These are phyloP conservation scores for Myriosclerotinia curreyana DNA, from an alignment of 2,329 filamentous ascomycete species.

Conservation along the genomic window DNA sequence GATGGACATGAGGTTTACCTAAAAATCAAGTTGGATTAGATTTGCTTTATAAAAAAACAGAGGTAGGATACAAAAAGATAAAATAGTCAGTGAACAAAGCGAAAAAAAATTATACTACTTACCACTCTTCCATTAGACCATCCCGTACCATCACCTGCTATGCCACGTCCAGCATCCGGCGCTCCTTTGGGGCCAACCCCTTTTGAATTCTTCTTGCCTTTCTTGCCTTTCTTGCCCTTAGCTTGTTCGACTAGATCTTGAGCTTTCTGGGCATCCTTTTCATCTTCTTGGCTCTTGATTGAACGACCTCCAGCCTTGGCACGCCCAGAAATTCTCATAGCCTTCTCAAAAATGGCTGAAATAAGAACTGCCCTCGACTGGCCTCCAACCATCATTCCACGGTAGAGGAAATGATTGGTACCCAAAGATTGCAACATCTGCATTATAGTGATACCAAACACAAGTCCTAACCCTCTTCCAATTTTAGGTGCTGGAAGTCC, in stretches of 20 bases:
- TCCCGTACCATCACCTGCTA: slow-evolving; percentile 69
- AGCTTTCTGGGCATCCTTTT: slow-evolving; percentile 38
- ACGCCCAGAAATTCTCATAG: slow-evolving; percentile 81
- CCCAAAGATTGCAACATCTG: slow-evolving; percentile 77
- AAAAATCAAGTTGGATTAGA: too few relatives aligned
- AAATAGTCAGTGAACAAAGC: too few relatives aligned
- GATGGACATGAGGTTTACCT: slow-evolving; percentile 81
- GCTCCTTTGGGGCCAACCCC: slow-evolving; percentile 45
- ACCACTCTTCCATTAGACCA: slow-evolving; percentile 93
- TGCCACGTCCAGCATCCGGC: slow-evolving; percentile 45
- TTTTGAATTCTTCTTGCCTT: slow-evolving; percentile 44
- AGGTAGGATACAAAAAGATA: too few relatives aligned
- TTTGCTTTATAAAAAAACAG: too few relatives aligned
- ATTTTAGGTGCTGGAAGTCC: slow-evolving; percentile 61
- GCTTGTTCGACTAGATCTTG: slow-evolving; percentile 47
- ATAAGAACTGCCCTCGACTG: slow-evolving; percentile 80
- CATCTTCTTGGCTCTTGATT: slow-evolving; percentile 35
- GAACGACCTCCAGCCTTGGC: slow-evolving; percentile 77
- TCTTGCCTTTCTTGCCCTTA: slow-evolving; percentile 42
- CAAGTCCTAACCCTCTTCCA: slow-evolving; percentile 74
- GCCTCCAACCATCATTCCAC: slow-evolving; percentile 87
- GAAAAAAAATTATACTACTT: slow-evolving; percentile 14
- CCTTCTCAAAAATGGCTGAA: slow-evolving; percentile 85
- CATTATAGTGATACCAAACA: slow-evolving; percentile 81
- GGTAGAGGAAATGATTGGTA: slow-evolving; percentile 89